Percentiles rank a stretch among this genome's conserved stretches.
These are phyloP conservation scores for Candolleomyces aberdarensis DNA, from an alignment of 768 basidiomycete species.

Conservation along the genomic window DNA sequence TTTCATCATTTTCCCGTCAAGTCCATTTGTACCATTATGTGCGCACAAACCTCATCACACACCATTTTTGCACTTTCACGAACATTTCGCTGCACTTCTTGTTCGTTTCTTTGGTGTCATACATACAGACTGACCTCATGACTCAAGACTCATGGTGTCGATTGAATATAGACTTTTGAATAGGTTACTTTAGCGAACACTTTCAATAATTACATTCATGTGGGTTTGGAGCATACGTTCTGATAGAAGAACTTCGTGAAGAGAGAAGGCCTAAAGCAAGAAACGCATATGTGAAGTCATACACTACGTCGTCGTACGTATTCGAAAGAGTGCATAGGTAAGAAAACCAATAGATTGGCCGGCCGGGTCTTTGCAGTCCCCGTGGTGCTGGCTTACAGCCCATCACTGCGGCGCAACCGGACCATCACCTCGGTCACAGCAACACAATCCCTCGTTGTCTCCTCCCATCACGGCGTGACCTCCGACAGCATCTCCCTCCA, in stretches of 20 bases:
- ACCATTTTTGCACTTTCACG: background rate
- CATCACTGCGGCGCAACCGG: background rate
- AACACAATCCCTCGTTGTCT: background rate
- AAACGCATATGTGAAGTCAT: background rate
- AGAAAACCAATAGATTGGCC: background rate
- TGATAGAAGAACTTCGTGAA: too few species aligned
- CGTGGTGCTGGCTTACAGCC: background rate
- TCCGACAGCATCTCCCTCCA: slow-evolving; percentile 4
- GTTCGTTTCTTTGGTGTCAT: background rate
- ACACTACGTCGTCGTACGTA: background rate
- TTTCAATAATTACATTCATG: too few species aligned
- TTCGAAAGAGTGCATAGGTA: background rate
- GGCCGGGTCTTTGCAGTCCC: background rate
- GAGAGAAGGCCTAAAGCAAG: too few species aligned
- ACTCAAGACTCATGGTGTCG: background rate
- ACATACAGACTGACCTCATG: background rate
- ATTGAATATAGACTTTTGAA: too few species aligned
- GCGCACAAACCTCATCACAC: background rate
- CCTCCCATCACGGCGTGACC: background rate
- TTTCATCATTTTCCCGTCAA: too few species aligned
- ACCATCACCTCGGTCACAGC: background rate
- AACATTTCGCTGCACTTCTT: background rate
- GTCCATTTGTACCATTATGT: background rate
- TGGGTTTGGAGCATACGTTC: too few species aligned
- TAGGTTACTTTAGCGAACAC: too few species aligned